Evolutionary conservation across 192 early-diverging fungal genomes (phyloP), one percentile per base, ranked within the genome.

Genomic region (Mortierella claussenii): DNA sequence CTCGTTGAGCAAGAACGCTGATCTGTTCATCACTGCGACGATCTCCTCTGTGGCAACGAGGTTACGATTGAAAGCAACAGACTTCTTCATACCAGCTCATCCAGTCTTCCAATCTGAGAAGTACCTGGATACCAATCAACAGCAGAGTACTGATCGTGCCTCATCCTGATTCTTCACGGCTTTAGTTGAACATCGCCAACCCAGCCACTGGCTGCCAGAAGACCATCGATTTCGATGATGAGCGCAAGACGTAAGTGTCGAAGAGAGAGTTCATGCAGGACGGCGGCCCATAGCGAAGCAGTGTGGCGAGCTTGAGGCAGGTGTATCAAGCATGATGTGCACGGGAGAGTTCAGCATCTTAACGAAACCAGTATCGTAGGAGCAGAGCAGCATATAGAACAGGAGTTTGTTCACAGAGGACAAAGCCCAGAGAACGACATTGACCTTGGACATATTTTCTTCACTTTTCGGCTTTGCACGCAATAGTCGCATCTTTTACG

Each of bases 201-300:
- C 94, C 95, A 82, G 95, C 94, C 86, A 92, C 92, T 82, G 97
- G 97, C 85, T 94, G 94, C 85, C 96, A 99, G 85, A 99, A 99
- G 91, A 86, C 90, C 79, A 91, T 98, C 82, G 93, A 97, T 61
- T 92, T 99, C 76, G 96, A 97, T 80, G 97, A 99, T 85, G 96
- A 99, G 89, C 91, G 91, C 83, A 87, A 92, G 69, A 79, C 91
- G 92, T 95, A 78, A 91, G 69, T n/a, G n/a, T n/a, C n/a, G n/a
- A n/a, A n/a, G n/a, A n/a, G n/a, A n/a, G n/a, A n/a, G n/a, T n/a
- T n/a, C n/a, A n/a, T n/a, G n/a, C n/a, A n/a, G n/a, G n/a, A n/a
- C n/a, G n/a, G n/a, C n/a, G n/a, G n/a, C n/a, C n/a, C n/a, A n/a
- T n/a, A n/a, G n/a, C n/a, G n/a, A n/a, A n/a, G n/a, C n/a, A n/a